Evolutionary conservation across 2,329 filamentous ascomycete genomes (phyloP).

Genomic region (Cercospora sp.): DNA sequence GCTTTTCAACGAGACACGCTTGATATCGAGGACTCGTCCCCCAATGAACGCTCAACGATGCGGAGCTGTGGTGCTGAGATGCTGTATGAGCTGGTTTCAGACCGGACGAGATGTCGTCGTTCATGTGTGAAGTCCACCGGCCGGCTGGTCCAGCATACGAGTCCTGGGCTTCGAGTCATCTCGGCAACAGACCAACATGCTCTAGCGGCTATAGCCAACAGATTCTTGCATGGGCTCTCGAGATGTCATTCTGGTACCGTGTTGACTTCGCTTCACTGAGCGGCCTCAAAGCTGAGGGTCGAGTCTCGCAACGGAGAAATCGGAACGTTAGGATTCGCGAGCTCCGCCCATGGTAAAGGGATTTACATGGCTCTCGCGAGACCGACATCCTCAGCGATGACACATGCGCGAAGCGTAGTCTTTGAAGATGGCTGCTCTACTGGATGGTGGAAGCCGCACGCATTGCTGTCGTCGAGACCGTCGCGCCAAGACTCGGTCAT

Average conservation of each 20-base stretch:
- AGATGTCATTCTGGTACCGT: background rate
- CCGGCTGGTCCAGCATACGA: background rate
- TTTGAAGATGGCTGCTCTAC: background rate
- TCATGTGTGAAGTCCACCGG: background rate
- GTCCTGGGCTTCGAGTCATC: background rate
- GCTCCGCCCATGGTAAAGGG: background rate
- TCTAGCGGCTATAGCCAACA: background rate
- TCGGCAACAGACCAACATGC: background rate
- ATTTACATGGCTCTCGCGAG: background rate
- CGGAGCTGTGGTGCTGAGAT: background rate
- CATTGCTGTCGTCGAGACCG: background rate
- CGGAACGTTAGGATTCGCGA: background rate
- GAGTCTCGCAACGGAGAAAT: background rate
- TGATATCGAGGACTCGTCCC: background rate
- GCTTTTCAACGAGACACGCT: background rate
- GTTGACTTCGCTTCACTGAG: background rate
- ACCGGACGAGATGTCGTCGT: background rate
- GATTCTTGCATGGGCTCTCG: background rate
- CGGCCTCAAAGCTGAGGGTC: background rate
- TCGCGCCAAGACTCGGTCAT: background rate
- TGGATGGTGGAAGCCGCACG: background rate
- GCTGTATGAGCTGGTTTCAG: background rate
- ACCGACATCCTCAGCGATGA: background rate
- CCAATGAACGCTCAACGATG: background rate
- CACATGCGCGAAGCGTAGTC: background rate